These are phyloP conservation scores for Iris pallida DNA, from an alignment of 116 monocot genomes.

Conservation along the genomic window DNA sequence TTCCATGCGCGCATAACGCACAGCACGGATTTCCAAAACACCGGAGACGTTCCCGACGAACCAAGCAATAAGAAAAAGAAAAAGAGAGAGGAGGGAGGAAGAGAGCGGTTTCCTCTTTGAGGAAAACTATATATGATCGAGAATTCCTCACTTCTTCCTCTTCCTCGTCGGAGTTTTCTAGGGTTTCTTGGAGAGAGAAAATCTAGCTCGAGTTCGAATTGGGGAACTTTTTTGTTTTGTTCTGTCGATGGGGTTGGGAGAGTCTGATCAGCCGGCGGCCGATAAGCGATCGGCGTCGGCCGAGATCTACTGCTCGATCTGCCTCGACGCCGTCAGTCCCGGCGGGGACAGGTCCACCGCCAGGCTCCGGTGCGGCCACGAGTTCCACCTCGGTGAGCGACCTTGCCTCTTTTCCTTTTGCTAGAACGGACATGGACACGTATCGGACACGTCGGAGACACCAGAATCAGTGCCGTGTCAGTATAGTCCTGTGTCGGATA, in stretches of 20 bases:
- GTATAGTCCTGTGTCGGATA: too few species aligned
- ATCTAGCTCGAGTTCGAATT: too few species aligned
- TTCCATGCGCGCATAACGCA: too few species aligned
- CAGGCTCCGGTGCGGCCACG: conserved; percentile 60
- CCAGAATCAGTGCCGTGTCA: too few species aligned
- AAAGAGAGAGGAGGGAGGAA: too few species aligned
- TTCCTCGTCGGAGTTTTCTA: background rate
- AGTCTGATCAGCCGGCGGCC: conserved; percentile 5
- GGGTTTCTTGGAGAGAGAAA: background rate
- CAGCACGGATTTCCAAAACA: too few species aligned
- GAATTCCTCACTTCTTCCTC: background rate
- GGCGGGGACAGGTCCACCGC: conserved; percentile 55
- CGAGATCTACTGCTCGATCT: conserved; percentile 49
- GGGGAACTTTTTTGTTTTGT: too few species aligned
- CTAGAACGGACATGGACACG: too few species aligned
- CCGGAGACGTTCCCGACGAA: too few species aligned
- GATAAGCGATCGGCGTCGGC: background rate
- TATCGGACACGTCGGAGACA: too few species aligned
- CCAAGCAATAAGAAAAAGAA: too few species aligned
- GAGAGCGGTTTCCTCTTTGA: too few species aligned
- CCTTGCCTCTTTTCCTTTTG: background rate
- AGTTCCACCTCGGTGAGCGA: conserved; percentile 64
- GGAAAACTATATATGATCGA: background rate
- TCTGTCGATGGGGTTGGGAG: conserved; percentile 23
- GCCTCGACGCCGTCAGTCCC: conserved; percentile 38